A percentile compares a stretch with the other conserved stretches of the same genome.
phyloP scores from a whole-genome alignment of 768 basidiomycete species.

The Pleurotus eryngii region DNA sequence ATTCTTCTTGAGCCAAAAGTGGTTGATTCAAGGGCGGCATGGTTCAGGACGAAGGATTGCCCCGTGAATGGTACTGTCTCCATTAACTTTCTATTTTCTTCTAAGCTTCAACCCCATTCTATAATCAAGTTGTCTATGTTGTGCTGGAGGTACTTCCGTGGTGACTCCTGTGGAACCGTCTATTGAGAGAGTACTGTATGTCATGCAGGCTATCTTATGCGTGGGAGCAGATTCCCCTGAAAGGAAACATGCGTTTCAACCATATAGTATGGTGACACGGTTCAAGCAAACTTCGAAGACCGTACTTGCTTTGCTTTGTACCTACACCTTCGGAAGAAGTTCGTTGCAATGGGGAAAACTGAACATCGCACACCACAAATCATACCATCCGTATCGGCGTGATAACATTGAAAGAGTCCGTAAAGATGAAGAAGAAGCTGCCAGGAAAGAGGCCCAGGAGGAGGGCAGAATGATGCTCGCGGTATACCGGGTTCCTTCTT shows the following conservation, averaged over 20 bases:
- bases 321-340: too few species aligned
- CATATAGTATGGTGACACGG: too few species aligned
- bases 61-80: slow-evolving; percentile 60
- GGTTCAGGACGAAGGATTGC: too few species aligned
- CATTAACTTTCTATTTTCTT: slow-evolving; percentile 4
- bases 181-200: slow-evolving; percentile 1
- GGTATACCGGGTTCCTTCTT: slow-evolving; percentile 17
- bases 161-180: slow-evolving; percentile 10
- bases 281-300: too few species aligned
- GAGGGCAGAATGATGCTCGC: slow-evolving; percentile 73
- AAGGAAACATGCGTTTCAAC: too few species aligned
- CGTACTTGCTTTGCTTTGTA: too few species aligned
- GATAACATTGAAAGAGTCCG: slow-evolving; percentile 83
- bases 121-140: slow-evolving; percentile 59
- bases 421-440: slow-evolving; percentile 80
- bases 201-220: slow-evolving; percentile 65
- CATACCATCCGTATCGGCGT: slow-evolving; percentile 80
- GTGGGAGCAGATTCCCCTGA: too few species aligned
- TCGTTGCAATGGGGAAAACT: slow-evolving; percentile 69
- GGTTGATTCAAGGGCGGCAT: slow-evolving; percentile 81
- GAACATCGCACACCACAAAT: slow-evolving; percentile 90
- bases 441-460: slow-evolving; percentile 59
- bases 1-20: slow-evolving; percentile 83
- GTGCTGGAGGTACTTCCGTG: slow-evolving; percentile 61
- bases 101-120: slow-evolving; percentile 6